Base-by-base conservation (phyloP, 176 grass and related monocot genomes). In the Rhynchospora pubera region DNA sequence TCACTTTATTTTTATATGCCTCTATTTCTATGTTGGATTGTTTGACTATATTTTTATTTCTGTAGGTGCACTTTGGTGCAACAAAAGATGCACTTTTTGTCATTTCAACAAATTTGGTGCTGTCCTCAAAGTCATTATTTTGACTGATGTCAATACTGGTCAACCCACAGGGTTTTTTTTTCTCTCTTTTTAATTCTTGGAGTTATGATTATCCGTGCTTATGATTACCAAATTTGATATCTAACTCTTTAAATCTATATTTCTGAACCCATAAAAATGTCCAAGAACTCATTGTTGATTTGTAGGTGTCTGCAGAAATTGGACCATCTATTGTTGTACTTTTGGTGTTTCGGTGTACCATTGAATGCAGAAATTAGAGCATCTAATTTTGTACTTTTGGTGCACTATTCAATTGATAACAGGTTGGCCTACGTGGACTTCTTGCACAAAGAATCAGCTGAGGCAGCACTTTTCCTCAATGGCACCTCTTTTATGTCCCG, bases 401-500 rank as follows among this genome's bases (percentile, higher is more conserved):
- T 39, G 18, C 23, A 81, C 44, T 28, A 28, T 28, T 28, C 1
- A 28, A 28, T 12, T 18, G 23, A 62, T 24, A 62, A 65, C 90
- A 99, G 92, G 53, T 93, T 87, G 32, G 96, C 96, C 0, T 93
- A 95, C 61, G 84, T 99, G 16, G 96, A 99, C 69, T 99, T 99
- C 57, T 83, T 91, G 69, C 89, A 90, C 55, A 99, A 95, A 86
- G 92, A 99, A 86, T 90, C 96, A 57, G 89, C 89, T 47, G 96
- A 95, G 60, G 76, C 87, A 62, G 96, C 96, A 50, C 72, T 99
- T 82, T 84, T 84, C 10, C 77, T 99, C 63, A 93, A 99, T 2
- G 91, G 92, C 9, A 93, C 92, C 51, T 99, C 96, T 76, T 99
- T 99, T 77, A 99, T 99, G 96, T 99, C 91, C 18, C 96, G 96